Base-by-base conservation (phyloP, 306 rosid species). In the Senna siamea region DNA sequence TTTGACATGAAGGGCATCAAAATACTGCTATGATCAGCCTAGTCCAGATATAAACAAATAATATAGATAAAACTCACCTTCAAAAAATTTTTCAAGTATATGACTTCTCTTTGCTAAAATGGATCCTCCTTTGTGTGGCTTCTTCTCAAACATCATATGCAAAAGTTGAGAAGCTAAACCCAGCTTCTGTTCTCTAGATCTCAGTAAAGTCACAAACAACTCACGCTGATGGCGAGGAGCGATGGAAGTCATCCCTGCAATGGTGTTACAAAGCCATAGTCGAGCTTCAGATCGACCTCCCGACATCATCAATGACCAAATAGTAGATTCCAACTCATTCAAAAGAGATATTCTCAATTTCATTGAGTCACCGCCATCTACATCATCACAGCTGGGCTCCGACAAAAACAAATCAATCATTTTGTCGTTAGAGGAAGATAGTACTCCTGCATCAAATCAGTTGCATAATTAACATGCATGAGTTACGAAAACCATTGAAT, bases 281-380 rank as follows among this genome's bases (percentile, higher is more conserved):
- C 95, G 87, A 66, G 91, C 86, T 78, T 94, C 97, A 4, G 90
- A 78, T 23, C 90, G 93, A 69, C 88, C 87, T 41, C 84, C 83
- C 5, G 89, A 83, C 58, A 64, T 63, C 81, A 88, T 72, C 18
- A 85, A 17, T 2, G 89, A 81, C 90, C 88, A 78, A 23, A 94
- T 72, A 64, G 82, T 76, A 28, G 85, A 86, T 70, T 89, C 95
- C 83, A 94, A 48, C 51, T 87, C 82, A 37, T 76, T 88, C 78
- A 91, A 74, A 17, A 93, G 81, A 48, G 88, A 76, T 13, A 86
- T 76, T 82, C 88, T 85, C n/a, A 57, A 20, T 46, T 81, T 58
- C 14, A 76, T 43, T 5, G 86, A 85, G 48, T 44, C 80, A 47
- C 9, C 32, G 23, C 12, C 68, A 12, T 78, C 87, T 23, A 47